Evolutionary conservation across 306 rosid species (phyloP).

Genomic region (Sechiopsis laciniata): DNA sequence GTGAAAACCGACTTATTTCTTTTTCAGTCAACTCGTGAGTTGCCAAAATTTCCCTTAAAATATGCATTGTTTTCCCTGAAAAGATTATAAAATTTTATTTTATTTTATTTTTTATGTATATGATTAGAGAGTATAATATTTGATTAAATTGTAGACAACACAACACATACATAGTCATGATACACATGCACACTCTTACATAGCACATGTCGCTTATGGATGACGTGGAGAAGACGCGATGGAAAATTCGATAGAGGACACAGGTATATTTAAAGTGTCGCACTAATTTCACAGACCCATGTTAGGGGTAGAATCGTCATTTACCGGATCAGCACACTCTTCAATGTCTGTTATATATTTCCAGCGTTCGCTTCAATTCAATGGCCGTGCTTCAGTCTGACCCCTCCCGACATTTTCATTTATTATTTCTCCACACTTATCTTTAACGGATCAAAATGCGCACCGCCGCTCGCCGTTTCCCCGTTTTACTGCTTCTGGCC

Average conservation of each 20-base stretch:
- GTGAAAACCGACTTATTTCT: too few relatives aligned
- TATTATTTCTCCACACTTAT: neutral
- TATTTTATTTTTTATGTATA: too few relatives aligned
- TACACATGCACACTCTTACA: too few relatives aligned
- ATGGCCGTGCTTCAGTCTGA: constrained; percentile 24
- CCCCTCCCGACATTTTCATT: constrained; percentile 15
- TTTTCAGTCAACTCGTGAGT: neutral
- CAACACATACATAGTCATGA: too few relatives aligned
- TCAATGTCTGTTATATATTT: neutral
- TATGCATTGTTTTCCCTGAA: neutral
- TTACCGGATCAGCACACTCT: neutral
- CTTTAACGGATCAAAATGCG: constrained; percentile 28
- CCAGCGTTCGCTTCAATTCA: constrained; percentile 7
- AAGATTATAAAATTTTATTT: neutral
- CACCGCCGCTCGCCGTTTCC: neutral
- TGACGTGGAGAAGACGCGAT: constrained; percentile 18
- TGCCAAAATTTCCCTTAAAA: neutral
- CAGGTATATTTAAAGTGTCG: neutral
- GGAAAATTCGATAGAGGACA: constrained; percentile 31
- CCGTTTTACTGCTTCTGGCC: constrained; percentile 12
- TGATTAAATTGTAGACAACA: neutral
- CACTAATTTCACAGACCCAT: neutral
- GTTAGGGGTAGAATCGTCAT: constrained; percentile 56
- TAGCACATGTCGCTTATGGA: neutral
- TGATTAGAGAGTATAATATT: neutral